Percentiles rank a stretch among this genome's conserved stretches.
Evolutionary conservation across 2,329 filamentous ascomycete genomes (phyloP).

Genomic region (Sporothrix brunneoviolacea): DNA sequence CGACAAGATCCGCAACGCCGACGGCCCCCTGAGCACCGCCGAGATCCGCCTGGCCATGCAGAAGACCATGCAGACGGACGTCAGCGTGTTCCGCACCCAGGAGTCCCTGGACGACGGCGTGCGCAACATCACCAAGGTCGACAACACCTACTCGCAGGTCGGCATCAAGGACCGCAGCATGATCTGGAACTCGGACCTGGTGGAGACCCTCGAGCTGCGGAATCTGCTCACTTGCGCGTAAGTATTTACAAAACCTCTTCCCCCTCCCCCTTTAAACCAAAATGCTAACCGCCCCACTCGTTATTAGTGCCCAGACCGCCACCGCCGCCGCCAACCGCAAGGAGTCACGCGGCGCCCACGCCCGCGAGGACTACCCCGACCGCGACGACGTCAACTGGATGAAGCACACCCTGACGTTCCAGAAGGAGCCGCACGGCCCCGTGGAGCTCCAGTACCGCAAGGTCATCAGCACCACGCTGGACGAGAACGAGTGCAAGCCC

Average conservation of each 20-base stretch:
- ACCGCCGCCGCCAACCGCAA: slow-evolving; percentile 85
- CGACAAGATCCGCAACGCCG: slow-evolving; percentile 76
- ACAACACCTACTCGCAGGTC: slow-evolving; percentile 71
- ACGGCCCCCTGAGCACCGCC: slow-evolving; percentile 78
- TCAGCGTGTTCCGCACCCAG: slow-evolving; percentile 93
- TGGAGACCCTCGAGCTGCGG: slow-evolving; percentile 90
- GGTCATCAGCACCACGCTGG: slow-evolving; percentile 76
- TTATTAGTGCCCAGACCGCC: slow-evolving; percentile 85
- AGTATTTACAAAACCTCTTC: no score
- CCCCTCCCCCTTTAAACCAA: no score
- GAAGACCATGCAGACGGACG: slow-evolving; percentile 96
- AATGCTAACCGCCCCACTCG: no score
- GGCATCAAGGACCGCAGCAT: slow-evolving; percentile 98
- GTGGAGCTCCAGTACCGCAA: slow-evolving; percentile 80
- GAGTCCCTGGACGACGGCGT: slow-evolving; percentile 92
- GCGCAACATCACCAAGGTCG: slow-evolving; percentile 76
- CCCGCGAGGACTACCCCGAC: slow-evolving; percentile 92
- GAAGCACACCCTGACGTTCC: slow-evolving; percentile 97
- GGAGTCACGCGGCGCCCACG: slow-evolving; percentile 95
- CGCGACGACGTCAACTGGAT: slow-evolving; percentile 96
- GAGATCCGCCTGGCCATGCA: slow-evolving; percentile 91
- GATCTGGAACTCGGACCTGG: slow-evolving; percentile 99
- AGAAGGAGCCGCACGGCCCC: slow-evolving; percentile 84
- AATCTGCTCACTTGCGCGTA: slow-evolving; percentile 96
- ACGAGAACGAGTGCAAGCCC: slow-evolving; percentile 92